These are phyloP conservation scores for Tricholoma hemisulphureum DNA, from an alignment of 768 basidiomycete species.

Conservation along the genomic window DNA sequence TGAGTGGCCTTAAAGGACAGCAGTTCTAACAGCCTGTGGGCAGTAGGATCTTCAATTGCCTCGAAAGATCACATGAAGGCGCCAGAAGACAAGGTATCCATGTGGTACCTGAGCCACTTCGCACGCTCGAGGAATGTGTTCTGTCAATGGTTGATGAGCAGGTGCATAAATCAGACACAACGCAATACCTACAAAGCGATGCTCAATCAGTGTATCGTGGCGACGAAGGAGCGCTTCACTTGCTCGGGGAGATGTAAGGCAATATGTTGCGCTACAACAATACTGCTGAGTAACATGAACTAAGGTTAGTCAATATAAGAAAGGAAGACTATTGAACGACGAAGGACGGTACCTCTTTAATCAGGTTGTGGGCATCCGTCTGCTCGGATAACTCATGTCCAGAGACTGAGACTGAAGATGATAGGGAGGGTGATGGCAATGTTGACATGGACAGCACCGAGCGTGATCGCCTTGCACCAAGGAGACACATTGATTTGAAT, in stretches of 20 bases:
- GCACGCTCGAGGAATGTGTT: slow-evolving; percentile 80
- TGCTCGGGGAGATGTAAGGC: slow-evolving; percentile 95
- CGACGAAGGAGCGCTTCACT: slow-evolving; percentile 89
- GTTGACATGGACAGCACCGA: no score
- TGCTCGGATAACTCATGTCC: no score
- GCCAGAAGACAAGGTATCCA: slow-evolving; percentile 79
- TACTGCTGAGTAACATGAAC: slow-evolving; percentile 95
- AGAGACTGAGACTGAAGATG: no score
- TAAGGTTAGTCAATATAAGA: slow-evolving; percentile 26
- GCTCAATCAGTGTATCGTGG: slow-evolving; percentile 89
- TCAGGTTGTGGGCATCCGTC: slow-evolving; percentile 72
- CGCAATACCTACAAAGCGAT: slow-evolving; percentile 69
- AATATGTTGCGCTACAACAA: slow-evolving; percentile 86
- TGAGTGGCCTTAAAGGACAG: slow-evolving; percentile 89
- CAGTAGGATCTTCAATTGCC: slow-evolving; percentile 68
- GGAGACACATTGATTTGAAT: no score
- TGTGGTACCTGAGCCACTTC: slow-evolving; percentile 73
- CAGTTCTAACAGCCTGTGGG: slow-evolving; percentile 76
- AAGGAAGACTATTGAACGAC: background rate
- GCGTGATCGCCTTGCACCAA: no score
- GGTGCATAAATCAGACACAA: slow-evolving; percentile 9
- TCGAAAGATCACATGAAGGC: slow-evolving; percentile 83
- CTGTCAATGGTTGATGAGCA: slow-evolving; percentile 37
- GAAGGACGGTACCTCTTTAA: slow-evolving; percentile 76
- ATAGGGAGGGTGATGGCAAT: no score